Evolutionary conservation across 2,329 filamentous ascomycete genomes (phyloP).

Genomic region (Pyrenochaeta sp.): DNA sequence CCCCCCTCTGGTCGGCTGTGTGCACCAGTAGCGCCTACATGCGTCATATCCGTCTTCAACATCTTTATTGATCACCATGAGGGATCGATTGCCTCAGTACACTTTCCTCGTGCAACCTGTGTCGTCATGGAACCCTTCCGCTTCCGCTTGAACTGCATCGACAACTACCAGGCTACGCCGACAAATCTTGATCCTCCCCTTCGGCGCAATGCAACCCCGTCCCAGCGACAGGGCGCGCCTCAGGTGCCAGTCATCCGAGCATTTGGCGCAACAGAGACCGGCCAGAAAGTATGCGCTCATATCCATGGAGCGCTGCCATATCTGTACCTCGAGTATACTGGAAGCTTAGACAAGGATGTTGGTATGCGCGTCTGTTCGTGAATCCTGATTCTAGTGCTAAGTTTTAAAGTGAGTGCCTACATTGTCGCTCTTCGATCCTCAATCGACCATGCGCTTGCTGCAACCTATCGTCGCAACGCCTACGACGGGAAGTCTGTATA

Average conservation of each 20-base stretch:
- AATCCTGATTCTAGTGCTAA: slow-evolving; percentile 18
- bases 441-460: slow-evolving; percentile 87
- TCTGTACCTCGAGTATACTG: slow-evolving; percentile 87
- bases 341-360: slow-evolving; percentile 70
- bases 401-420: slow-evolving; percentile 71
- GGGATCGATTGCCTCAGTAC: slow-evolving; percentile 4
- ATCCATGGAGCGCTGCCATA: slow-evolving; percentile 97
- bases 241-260: slow-evolving; percentile 87
- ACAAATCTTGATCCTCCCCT: slow-evolving; percentile 83
- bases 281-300: slow-evolving; percentile 95
- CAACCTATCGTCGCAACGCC: slow-evolving; percentile 81
- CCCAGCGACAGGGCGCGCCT: slow-evolving; percentile 69
- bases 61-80: slow-evolving; percentile 22
- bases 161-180: slow-evolving; percentile 86
- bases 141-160: slow-evolving; percentile 92
- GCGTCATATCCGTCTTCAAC: slow-evolving; percentile 6
- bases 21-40: slow-evolving; percentile 1
- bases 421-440: slow-evolving; percentile 82
- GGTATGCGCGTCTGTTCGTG: slow-evolving; percentile 60
- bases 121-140: slow-evolving; percentile 77
- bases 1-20: neutral
- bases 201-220: slow-evolving; percentile 66
- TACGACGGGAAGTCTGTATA: slow-evolving; percentile 74
- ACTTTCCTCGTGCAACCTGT: slow-evolving; percentile 6
- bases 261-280: slow-evolving; percentile 92